These are phyloP conservation scores for Yamadazyma paraphyllophila DNA, from an alignment of 805 yeast genomes.

Conservation along the genomic window DNA sequence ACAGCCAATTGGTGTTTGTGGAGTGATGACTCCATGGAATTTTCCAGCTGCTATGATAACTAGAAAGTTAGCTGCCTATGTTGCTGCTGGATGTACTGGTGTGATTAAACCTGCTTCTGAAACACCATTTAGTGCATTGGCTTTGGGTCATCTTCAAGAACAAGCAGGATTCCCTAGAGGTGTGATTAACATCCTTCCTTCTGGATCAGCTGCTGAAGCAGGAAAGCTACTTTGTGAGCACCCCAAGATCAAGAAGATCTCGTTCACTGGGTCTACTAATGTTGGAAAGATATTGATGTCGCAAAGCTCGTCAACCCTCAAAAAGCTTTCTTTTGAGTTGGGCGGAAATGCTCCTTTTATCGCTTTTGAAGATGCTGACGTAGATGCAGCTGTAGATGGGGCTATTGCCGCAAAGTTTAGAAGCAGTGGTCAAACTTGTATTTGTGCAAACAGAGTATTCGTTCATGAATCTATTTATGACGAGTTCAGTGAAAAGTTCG, in stretches of 20 bases:
- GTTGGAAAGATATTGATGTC: slow-evolving; percentile 61
- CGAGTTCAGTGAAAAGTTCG: slow-evolving; percentile 44
- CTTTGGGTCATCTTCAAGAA: slow-evolving; percentile 57
- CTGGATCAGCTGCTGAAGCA: slow-evolving; percentile 43
- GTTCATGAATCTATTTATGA: slow-evolving; percentile 53
- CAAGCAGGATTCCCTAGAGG: slow-evolving; percentile 75
- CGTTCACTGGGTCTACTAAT: slow-evolving; percentile 64
- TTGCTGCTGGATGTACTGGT: slow-evolving; percentile 77
- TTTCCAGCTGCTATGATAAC: slow-evolving; percentile 80
- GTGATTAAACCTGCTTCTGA: slow-evolving; percentile 77
- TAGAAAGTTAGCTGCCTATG: slow-evolving; percentile 70
- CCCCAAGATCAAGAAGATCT: slow-evolving; percentile 48
- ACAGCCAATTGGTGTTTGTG: slow-evolving; percentile 83
- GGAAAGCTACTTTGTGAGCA: slow-evolving; percentile 54
- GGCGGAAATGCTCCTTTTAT: slow-evolving; percentile 70
- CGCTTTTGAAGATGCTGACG: slow-evolving; percentile 58
- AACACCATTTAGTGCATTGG: slow-evolving; percentile 73
- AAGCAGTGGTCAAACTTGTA: slow-evolving; percentile 65
- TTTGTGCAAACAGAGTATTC: slow-evolving; percentile 59
- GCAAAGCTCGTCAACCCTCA: slow-evolving; percentile 55
- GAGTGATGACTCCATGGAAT: slow-evolving; percentile 81
- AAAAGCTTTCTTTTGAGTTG: slow-evolving; percentile 59
- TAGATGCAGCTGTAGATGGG: slow-evolving; percentile 53
- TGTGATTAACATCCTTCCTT: slow-evolving; percentile 60
- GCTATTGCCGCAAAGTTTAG: slow-evolving; percentile 57